These are phyloP conservation scores for Cercophora newfieldiana DNA, from an alignment of 495 filamentous ascomycete species.

Conservation along the genomic window DNA sequence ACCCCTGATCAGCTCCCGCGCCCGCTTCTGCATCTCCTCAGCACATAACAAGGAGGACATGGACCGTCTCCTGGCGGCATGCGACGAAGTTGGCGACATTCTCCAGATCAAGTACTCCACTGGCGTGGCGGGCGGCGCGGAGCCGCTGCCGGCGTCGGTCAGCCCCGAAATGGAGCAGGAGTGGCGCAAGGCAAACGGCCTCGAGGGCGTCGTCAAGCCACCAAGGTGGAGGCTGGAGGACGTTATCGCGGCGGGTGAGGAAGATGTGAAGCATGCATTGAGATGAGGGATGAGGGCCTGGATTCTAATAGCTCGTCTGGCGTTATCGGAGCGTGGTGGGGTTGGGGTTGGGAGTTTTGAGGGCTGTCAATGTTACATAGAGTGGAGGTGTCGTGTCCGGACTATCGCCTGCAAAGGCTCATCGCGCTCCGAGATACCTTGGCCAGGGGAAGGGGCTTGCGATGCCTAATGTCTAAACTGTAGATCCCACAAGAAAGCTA, in stretches of 20 bases:
- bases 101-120: conserved; percentile 95
- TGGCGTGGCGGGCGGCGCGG: conserved; percentile 83
- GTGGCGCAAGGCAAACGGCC: conserved; percentile 59
- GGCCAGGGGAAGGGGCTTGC: background rate
- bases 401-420: conserved; percentile 5
- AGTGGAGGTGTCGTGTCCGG: conserved; percentile 1
- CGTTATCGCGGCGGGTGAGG: conserved; percentile 72
- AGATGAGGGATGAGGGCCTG: conserved; percentile 41
- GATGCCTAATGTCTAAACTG: conserved; percentile 20
- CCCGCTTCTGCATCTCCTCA: conserved; percentile 92
- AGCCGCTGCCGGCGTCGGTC: conserved; percentile 68
- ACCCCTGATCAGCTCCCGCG: conserved; percentile 90
- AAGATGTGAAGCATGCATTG: conserved; percentile 74
- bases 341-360: background rate
- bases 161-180: conserved; percentile 70
- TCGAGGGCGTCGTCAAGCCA: conserved; percentile 55
- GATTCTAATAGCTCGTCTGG: conserved; percentile 7
- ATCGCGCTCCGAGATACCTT: background rate
- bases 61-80: conserved; percentile 84
- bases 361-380: conserved; percentile 18
- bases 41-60: conserved; percentile 98
- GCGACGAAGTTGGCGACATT: conserved; percentile 88
- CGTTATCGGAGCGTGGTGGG: conserved; percentile 15
- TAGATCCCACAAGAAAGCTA: conserved; percentile 11
- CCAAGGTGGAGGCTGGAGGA: conserved; percentile 83